A percentile compares a stretch with the other conserved stretches of the same genome.
These are phyloP conservation scores for Lagerstroemia speciosa DNA, from an alignment of 345 rosid species.

Conservation along the genomic window DNA sequence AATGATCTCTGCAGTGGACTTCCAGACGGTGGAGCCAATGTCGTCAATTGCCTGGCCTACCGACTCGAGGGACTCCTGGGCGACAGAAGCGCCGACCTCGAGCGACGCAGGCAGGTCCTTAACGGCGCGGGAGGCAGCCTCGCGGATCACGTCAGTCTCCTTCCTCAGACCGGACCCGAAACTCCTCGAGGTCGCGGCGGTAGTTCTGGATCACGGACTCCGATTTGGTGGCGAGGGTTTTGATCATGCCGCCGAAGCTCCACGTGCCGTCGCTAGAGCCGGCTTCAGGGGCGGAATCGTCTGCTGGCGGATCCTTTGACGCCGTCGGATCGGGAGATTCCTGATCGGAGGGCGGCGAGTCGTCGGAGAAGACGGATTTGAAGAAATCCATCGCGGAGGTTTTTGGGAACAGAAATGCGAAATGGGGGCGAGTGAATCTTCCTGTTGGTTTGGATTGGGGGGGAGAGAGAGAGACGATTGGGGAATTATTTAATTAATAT, in stretches of 20 bases:
- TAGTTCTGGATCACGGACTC: slow-evolving; percentile 62
- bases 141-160: slow-evolving; percentile 57
- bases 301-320: neutral
- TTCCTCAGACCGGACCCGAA: slow-evolving; percentile 61
- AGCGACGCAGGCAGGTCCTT: slow-evolving; percentile 51
- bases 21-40: slow-evolving; percentile 65
- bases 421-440: neutral
- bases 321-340: neutral
- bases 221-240: slow-evolving; percentile 42
- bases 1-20: slow-evolving; percentile 63
- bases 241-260: slow-evolving; percentile 47
- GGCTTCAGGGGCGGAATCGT: slow-evolving; percentile 10
- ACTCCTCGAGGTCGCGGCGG: slow-evolving; percentile 60
- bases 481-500: too few relatives aligned
- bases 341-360: slow-evolving; percentile 15
- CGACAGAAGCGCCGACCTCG: slow-evolving; percentile 67
- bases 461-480: too few relatives aligned
- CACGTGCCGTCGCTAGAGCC: slow-evolving; percentile 19
- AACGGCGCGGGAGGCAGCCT: slow-evolving; percentile 72
- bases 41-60: slow-evolving; percentile 78
- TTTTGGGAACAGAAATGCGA: neutral
- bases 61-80: slow-evolving; percentile 67
- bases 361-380: slow-evolving; percentile 50
- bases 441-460: too few relatives aligned
- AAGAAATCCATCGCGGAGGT: slow-evolving; percentile 54